Evolutionary conservation across 1,284 basidiomycete genomes (phyloP), one percentile per base, ranked within the genome.

Genomic region (Caloboletus firmus): DNA sequence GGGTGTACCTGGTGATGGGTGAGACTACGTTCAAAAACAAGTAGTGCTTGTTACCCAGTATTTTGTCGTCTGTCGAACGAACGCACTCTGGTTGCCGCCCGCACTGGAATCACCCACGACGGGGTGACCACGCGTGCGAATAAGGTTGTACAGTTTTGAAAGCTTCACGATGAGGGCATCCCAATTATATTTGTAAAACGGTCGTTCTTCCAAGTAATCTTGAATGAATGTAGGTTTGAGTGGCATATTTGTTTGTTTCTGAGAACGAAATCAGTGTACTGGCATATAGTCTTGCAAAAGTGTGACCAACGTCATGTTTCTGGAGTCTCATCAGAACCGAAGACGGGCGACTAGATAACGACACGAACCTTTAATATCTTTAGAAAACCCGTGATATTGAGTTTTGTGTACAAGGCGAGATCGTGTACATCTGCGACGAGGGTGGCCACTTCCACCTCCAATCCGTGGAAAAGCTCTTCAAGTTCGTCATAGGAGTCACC

Each of bases 341-440:
- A 47, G 35, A 36, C 26, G 22, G 20, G 49, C 37, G 4, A 10
- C n/a, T 40, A 52, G 54, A 43, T 15, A 32, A 49, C 6, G 28
- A 41, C 37, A 57, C 62, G 15, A 48, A 86, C 88, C 82, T 99
- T 99, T 60, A 98, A 81, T 60, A 99, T 99, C 77, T 99, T 99
- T 81, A 98, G 91, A 74, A 99, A 99, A 10, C 97, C 97, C 1
- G 97, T 96, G 70, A 93, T 94, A 72, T 98, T 98, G 60, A 98
- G 82, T 74, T 98, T 98, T 6, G 91, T 91, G 72, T 95, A 96
- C 51, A 96, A 76, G 12, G 96, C 95, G 28, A 99, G 81, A 73
- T 99, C 97, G 70, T 99, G 97, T 9, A 99, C 96, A 67, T 99
- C 97, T 3, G 97, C 96, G 26, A 99, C 96, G 52, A 99, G 84